Evolutionary conservation across 1,284 basidiomycete genomes (phyloP).

Genomic region (Stereum hirsutum): DNA sequence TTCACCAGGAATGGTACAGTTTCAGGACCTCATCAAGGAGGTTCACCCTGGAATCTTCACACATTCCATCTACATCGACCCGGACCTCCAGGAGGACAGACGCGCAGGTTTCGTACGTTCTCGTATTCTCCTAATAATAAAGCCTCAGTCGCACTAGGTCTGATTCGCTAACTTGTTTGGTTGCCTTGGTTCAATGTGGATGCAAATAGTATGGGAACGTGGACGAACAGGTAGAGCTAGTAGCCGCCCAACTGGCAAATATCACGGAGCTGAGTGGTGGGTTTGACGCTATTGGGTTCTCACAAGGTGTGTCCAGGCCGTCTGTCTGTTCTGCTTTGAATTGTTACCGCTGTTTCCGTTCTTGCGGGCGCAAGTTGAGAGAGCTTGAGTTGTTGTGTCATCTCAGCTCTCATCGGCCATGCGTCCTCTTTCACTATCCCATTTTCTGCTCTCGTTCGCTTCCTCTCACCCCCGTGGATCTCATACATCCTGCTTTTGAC

Average conservation of each 20-base stretch:
- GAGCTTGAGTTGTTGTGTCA: neutral
- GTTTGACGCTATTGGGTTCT: slow-evolving; percentile 90
- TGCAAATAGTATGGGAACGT: slow-evolving; percentile 76
- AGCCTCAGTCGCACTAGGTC: too few relatives aligned
- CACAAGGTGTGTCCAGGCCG: slow-evolving; percentile 52
- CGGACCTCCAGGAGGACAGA: slow-evolving; percentile 62
- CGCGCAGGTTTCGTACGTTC: slow-evolving; percentile 71
- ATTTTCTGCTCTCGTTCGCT: neutral
- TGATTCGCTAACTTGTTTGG: too few relatives aligned
- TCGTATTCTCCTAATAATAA: too few relatives aligned
- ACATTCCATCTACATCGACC: slow-evolving; percentile 70
- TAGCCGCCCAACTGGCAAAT: slow-evolving; percentile 56
- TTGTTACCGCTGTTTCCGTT: neutral
- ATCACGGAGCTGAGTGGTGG: slow-evolving; percentile 67
- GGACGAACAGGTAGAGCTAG: slow-evolving; percentile 60
- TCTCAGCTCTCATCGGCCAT: neutral
- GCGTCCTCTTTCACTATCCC: neutral
- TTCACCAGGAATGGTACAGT: slow-evolving; percentile 61
- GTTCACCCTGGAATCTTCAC: slow-evolving; percentile 83
- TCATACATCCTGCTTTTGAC: too few relatives aligned
- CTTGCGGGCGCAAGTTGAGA: neutral
- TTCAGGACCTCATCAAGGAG: slow-evolving; percentile 56
- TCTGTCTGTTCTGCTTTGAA: neutral
- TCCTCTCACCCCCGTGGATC: too few relatives aligned
- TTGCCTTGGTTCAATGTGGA: too few relatives aligned